Percentiles rank a stretch among this genome's conserved stretches.
Conservation (phyloP, 768 basidiomycete species). For the Hypholoma sublateritium region DNA sequence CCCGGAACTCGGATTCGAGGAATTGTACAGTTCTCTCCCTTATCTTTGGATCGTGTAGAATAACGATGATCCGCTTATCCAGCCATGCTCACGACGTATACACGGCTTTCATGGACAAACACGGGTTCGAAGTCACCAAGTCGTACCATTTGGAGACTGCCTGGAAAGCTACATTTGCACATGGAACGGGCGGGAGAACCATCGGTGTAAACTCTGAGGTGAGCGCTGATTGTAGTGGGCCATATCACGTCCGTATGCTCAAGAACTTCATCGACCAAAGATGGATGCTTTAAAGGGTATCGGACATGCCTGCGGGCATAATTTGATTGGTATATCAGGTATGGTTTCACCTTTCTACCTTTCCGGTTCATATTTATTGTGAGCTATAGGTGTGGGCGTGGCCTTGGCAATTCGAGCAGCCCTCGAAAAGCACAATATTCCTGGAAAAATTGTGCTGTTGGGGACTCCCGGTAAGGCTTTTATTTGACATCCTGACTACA, state of each 20-base stretch:
- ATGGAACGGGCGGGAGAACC: conserved; percentile 65
- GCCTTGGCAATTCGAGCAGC: conserved; percentile 68
- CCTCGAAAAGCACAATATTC: conserved; percentile 57
- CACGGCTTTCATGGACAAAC: conserved; percentile 63
- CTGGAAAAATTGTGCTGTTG: conserved; percentile 68
- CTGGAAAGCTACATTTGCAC: conserved; percentile 68
- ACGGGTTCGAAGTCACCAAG: conserved; percentile 62
- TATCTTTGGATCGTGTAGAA: no score
- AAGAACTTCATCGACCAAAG: conserved; percentile 21
- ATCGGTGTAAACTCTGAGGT: conserved; percentile 83
- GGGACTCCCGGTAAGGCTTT: conserved; percentile 68
- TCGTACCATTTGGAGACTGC: conserved; percentile 70
- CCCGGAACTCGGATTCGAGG: conserved; percentile 69
- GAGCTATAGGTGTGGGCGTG: conserved; percentile 58
- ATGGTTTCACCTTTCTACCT: neutral
- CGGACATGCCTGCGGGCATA: conserved; percentile 81
- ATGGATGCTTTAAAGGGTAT: conserved; percentile 65
- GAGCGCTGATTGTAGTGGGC: conserved; percentile 9
- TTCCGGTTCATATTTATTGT: neutral
- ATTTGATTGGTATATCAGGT: conserved; percentile 74
- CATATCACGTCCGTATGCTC: neutral
- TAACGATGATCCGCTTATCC: neutral
- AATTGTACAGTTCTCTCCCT: conserved; percentile 43
- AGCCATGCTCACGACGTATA: conserved; percentile 74
- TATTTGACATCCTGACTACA: neutral